A percentile compares a stretch with the other conserved stretches of the same genome.
phyloP scores from a whole-genome alignment of 352 stramenopile genomes.

The Pythium plurisporium region DNA sequence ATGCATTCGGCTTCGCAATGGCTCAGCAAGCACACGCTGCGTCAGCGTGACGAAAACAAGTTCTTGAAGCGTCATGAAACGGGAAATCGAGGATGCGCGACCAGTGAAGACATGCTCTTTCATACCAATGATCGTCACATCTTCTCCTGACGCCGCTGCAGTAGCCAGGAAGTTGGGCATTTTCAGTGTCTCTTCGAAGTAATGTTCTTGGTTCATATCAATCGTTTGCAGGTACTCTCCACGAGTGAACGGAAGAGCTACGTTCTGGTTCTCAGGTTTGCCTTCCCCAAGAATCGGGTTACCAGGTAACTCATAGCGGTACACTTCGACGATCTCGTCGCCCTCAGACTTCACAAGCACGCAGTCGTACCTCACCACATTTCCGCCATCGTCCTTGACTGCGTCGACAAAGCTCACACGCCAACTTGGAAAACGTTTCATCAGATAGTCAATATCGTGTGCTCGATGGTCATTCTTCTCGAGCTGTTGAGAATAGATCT shows the following conservation, averaged over 20 bases:
- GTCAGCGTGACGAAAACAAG: constrained; percentile 86
- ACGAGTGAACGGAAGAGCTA: constrained; percentile 80
- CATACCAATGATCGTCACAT: constrained; percentile 85
- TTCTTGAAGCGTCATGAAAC: constrained; percentile 88
- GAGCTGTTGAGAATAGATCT: constrained; percentile 85
- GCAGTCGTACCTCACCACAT: constrained; percentile 62
- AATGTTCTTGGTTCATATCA: constrained; percentile 90
- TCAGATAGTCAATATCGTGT: constrained; percentile 96
- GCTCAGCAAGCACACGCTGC: constrained; percentile 73
- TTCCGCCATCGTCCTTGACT: constrained; percentile 59
- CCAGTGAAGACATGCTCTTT: constrained; percentile 89
- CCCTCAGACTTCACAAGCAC: constrained; percentile 80
- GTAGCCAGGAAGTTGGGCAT: constrained; percentile 86
- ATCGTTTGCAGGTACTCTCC: constrained; percentile 88
- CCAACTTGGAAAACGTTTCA: constrained; percentile 95
- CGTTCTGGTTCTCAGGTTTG: constrained; percentile 88
- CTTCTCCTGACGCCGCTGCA: constrained; percentile 48
- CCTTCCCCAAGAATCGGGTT: constrained; percentile 83
- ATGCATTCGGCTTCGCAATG: constrained; percentile 75
- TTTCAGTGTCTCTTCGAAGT: constrained; percentile 89
- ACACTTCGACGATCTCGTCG: constrained; percentile 85
- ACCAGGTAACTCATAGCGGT: constrained; percentile 81
- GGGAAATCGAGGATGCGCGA: constrained; percentile 73
- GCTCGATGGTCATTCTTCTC: constrained; percentile 63
- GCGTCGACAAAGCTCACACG: constrained; percentile 89